Evolutionary conservation across 805 yeast species (phyloP), one percentile per base, ranked within the genome.

Genomic region (Wickerhamomyces pijperi): DNA sequence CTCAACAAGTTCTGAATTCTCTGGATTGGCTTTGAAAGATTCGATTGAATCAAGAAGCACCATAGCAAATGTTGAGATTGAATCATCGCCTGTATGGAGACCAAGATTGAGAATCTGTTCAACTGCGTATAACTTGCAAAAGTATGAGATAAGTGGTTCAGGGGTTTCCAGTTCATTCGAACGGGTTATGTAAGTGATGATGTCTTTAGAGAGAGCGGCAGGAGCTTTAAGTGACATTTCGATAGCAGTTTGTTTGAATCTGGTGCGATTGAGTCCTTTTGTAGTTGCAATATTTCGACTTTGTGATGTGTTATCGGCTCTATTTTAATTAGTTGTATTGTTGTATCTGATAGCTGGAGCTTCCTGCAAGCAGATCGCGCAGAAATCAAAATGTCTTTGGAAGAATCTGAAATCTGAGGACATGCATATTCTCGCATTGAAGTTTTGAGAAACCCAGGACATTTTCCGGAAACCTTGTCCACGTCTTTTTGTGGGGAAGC

Each of bases 21-120:
- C 59, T 0, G 65, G 60, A 7, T 49, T 47, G 2, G 42, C 45
- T 50, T 78, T 79, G 42, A 68, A 60, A 2, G 48, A 42, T 53
- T 92, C 98, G 29, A 92, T 74, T 3, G 71, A 72, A 51, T 82
- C 94, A 40, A 90, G 60, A 35, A 92, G 60, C 3, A 55, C 51
- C 36, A 79, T 61, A 0, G 90, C 84, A 47, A 73, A 74, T 2
- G 48, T 50, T 13, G 84, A 85, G 21, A 72, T 72, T 13, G 70
- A 80, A 7, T 65, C 60, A 42, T 73, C 72, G 2, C 62, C 48
- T 18, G 71, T 61, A 51, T 87, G 95, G 17, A 78, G 61, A 40
- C 75, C 71, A 34, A 70, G 58, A 29, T 67, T 66, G 17, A 90
- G 61, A 3, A 90, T 77, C 49, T 74, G 65, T 56, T 88, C 90